These are phyloP conservation scores for Larix sibirica DNA, from an alignment of 83 land plant species.

Conservation along the genomic window DNA sequence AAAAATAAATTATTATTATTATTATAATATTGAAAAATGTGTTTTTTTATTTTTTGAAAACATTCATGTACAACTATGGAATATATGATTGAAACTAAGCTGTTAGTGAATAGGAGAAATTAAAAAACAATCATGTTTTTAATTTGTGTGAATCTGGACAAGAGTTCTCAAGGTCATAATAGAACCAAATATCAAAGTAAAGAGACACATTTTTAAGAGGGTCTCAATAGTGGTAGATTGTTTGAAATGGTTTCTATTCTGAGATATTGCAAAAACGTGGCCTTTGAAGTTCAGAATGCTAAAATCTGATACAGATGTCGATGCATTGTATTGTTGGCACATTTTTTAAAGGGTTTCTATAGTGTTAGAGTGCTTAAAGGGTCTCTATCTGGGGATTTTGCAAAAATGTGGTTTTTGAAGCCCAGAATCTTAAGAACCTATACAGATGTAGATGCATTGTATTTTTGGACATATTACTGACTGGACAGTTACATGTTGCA, in stretches of 20 bases:
- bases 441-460: neutral
- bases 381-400: neutral
- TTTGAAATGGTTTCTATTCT: too few species aligned
- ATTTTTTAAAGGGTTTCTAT: neutral
- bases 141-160: too few species aligned
- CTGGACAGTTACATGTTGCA: slow-evolving; percentile 20
- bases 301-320: too few species aligned
- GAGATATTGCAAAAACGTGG: too few species aligned
- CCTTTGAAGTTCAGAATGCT: too few species aligned
- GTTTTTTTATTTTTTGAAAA: too few species aligned
- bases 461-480: neutral
- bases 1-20: too few species aligned
- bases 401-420: neutral
- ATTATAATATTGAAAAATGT: too few species aligned
- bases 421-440: neutral
- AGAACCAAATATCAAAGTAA: neutral
- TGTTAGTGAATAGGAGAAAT: neutral
- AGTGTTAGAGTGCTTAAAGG: neutral
- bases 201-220: neutral
- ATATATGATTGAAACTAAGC: neutral
- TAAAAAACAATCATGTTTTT: too few species aligned
- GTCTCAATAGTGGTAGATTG: too few species aligned
- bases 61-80: neutral
- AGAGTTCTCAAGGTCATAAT: neutral
- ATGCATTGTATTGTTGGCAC: too few species aligned